Conservation (phyloP, 192 early-diverging fungal genomes). For the Backusella australiensis region DNA sequence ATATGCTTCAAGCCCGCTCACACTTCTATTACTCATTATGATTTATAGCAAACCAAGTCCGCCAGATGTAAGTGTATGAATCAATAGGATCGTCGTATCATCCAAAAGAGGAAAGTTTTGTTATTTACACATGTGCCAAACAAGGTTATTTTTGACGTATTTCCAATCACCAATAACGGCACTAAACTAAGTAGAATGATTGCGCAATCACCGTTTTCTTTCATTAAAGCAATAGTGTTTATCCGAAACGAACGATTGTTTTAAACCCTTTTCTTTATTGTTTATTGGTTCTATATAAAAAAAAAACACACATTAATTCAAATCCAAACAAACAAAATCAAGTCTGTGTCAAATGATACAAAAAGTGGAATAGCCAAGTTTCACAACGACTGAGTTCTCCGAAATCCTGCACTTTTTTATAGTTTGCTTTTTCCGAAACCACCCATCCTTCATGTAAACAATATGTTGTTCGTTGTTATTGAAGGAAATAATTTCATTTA, state of each 20-base stretch:
- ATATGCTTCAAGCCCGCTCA: neutral
- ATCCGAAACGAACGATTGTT: neutral
- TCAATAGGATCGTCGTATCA: neutral
- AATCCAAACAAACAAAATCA: neutral
- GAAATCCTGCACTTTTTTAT: neutral
- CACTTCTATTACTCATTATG: neutral
- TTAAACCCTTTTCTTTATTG: neutral
- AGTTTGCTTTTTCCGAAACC: conserved; percentile 3
- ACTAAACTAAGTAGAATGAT: neutral
- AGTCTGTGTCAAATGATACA: neutral
- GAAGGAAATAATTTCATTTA: neutral
- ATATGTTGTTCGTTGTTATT: neutral
- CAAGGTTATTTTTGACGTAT: neutral
- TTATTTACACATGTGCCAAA: neutral
- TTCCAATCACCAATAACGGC: neutral
- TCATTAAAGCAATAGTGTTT: neutral
- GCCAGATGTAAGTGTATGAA: neutral
- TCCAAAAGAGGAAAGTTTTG: conserved; percentile 5
- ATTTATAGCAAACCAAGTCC: neutral
- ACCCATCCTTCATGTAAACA: neutral
- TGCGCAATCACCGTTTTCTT: neutral
- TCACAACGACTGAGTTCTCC: neutral
- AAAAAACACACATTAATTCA: neutral
- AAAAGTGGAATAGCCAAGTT: neutral
- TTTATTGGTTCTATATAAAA: neutral